Evolutionary conservation across 192 early-diverging fungal genomes (phyloP), one percentile per base, ranked within the genome.

Genomic region (Glomus cerebriforme): DNA sequence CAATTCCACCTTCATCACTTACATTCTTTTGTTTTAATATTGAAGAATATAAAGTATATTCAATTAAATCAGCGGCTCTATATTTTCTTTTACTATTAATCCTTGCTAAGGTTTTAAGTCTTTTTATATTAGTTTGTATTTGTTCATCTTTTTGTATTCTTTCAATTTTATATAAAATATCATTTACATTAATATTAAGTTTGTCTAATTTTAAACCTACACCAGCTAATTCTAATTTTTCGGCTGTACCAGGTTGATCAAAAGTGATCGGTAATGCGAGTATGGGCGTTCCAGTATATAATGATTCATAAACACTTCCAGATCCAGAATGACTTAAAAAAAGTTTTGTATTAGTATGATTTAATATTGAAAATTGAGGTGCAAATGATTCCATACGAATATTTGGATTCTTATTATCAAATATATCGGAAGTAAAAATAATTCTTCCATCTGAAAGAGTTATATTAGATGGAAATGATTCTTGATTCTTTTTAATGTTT

Each of bases 271-370:
- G 85, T 24, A 79, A 74, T 2, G 76, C 15, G 2, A 86, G 29
- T 58, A 84, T 70, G 10, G 65, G 81, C 8, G 59, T 77, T 9
- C 79, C 77, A 17, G 47, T 63, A 60, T 60, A 84, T 4, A 86
- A n/a, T 0, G 81, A 68, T 73, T 86, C 85, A 47, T 82, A 60
- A 24, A 79, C 31, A n/a, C 81, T 82, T 10, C 58, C 62, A 3
- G 71, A 58, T 0, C 83, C 85, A 1, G 79, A 79, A 22, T 86
- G 81, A 1, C 69, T 82, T 17, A 86, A 19, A 59, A 84, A 86
- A 2, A 82, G 3, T 27, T 37, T 43, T 9, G 63, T 76, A 0
- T 76, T 70, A 0, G 66, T n/a, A 66, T 86, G 85, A 22, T 77
- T 72, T 1, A 84, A 63, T 29, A 82, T 76, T 7, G 83, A 65